Percentiles rank a stretch among this genome's conserved stretches.
Conservation (phyloP, 176 grass and related monocot species). For the Oropetium thomaeum region DNA sequence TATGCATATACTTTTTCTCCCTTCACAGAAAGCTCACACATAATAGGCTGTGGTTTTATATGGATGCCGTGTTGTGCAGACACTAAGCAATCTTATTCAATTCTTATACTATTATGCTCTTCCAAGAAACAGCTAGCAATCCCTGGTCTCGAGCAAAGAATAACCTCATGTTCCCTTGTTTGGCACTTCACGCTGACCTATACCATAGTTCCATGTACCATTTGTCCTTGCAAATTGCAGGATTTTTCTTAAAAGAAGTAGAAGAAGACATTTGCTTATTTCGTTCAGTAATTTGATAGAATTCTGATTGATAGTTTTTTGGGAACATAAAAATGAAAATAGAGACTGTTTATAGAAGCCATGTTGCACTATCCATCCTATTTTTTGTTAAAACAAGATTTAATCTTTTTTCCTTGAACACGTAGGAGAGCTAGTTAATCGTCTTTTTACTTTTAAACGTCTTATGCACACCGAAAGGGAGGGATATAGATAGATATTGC, state of each 20-base stretch:
- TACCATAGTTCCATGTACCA: constrained; percentile 19
- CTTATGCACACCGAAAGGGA: constrained; percentile 35
- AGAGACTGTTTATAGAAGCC: constrained; percentile 1
- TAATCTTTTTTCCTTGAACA: too few relatives aligned
- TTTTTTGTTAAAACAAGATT: constrained; percentile 22
- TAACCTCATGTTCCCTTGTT: constrained; percentile 50
- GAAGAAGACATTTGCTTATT: background rate
- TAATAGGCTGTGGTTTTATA: constrained; percentile 4
- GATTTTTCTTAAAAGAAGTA: background rate
- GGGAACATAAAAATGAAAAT: background rate
- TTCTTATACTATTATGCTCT: constrained; percentile 25
- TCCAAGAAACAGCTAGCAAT: constrained; percentile 30
- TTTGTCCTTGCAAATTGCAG: constrained; percentile 13
- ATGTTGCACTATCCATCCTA: background rate
- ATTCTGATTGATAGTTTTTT: constrained; percentile 6
- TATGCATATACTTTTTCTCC: constrained; percentile 21
- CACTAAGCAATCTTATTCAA: constrained; percentile 48
- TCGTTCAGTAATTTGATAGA: constrained; percentile 1
- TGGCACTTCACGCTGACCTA: constrained; percentile 40
- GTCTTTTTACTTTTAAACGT: constrained; percentile 28
- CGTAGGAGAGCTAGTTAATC: too few relatives aligned
- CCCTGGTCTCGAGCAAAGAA: constrained; percentile 46
- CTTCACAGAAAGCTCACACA: constrained; percentile 30
- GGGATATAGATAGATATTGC: constrained; percentile 32
- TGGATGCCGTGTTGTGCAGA: constrained; percentile 23